phyloP scores from a whole-genome alignment of 2,329 filamentous ascomycete genomes.

The Cladosporium sp. region DNA sequence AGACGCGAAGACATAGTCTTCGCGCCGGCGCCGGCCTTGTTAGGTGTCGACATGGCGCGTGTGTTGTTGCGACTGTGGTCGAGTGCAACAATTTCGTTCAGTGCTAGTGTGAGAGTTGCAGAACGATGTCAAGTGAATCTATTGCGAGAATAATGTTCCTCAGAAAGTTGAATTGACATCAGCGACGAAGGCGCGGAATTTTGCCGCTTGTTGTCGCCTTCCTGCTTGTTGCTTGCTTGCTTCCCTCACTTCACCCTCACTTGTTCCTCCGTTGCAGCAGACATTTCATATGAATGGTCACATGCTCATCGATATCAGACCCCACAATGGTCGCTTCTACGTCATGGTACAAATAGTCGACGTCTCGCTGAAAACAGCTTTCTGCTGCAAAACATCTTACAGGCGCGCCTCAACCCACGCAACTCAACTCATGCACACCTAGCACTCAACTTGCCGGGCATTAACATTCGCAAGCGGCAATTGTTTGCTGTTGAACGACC shows the following conservation, averaged over 20 bases:
- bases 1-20: conserved; percentile 84
- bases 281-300: neutral
- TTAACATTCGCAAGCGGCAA: neutral
- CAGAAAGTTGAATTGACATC: conserved; percentile 12
- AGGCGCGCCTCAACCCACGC: neutral
- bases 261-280: neutral
- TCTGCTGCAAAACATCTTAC: neutral
- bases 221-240: neutral
- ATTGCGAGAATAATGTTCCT: conserved; percentile 7
- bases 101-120: neutral
- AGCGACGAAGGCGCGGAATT: conserved; percentile 2
- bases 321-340: neutral
- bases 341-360: neutral
- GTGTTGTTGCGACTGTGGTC: neutral
- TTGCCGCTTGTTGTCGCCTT: neutral
- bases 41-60: conserved; percentile 36
- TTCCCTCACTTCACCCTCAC: neutral
- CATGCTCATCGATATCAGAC: neutral
- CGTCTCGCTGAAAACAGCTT: neutral
- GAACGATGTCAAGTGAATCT: neutral
- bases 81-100: neutral
- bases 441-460: neutral
- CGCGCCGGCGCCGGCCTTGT: conserved; percentile 55
- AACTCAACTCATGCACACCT: neutral
- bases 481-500: neutral